A percentile compares a stretch with the other conserved stretches of the same genome.
Evolutionary conservation across 73 alveolate species (phyloP).

Genomic region (Blepharisma japonicum): DNA sequence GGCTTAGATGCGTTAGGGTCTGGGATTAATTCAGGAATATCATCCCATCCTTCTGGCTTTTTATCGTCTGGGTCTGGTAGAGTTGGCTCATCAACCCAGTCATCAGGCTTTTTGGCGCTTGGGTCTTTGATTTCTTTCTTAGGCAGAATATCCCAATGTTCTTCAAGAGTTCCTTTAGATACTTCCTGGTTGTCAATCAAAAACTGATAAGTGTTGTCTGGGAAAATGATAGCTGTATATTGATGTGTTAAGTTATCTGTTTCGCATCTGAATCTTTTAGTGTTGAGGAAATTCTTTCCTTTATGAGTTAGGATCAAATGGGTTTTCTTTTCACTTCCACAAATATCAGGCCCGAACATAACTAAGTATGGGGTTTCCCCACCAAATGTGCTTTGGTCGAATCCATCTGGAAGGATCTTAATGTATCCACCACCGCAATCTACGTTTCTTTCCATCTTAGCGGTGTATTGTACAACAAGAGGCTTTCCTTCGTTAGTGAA

Average conservation of each 20-base stretch:
- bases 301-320: constrained; percentile 31
- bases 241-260: constrained; percentile 35
- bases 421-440: constrained; percentile 45
- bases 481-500: constrained; percentile 27
- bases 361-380: constrained; percentile 37
- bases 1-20: constrained; percentile 36
- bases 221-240: constrained; percentile 30
- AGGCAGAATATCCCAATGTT: constrained; percentile 31
- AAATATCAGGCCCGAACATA: constrained; percentile 53
- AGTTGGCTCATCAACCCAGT: constrained; percentile 42
- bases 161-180: constrained; percentile 29
- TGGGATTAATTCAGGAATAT: constrained; percentile 28
- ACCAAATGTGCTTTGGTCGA: constrained; percentile 27
- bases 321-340: constrained; percentile 24
- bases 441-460: not conserved
- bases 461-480: constrained; percentile 37
- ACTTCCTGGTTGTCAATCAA: constrained; percentile 17
- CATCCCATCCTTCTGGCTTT: constrained; percentile 46
- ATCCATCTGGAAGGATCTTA: constrained; percentile 35
- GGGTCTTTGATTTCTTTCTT: constrained; percentile 39
- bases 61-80: constrained; percentile 29
- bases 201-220: constrained; percentile 33
- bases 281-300: constrained; percentile 24
- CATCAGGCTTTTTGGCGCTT: constrained; percentile 36
- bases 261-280: not conserved